Conservation (phyloP, 2,329 filamentous ascomycete species). For the Diaporthe helianthi region DNA sequence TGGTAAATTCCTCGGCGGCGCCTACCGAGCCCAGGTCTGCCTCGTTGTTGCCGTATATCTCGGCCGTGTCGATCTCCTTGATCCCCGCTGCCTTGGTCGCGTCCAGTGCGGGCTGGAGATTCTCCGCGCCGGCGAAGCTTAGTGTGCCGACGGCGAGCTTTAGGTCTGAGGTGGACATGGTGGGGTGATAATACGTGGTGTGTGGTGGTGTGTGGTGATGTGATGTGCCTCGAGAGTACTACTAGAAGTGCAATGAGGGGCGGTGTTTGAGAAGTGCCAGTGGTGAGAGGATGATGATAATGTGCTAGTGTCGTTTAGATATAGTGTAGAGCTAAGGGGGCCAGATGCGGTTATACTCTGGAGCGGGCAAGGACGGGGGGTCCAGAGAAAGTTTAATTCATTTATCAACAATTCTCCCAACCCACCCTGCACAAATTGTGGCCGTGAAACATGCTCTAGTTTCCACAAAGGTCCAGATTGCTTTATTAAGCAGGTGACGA, state of each 20-base stretch:
- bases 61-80: conserved; percentile 33
- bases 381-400: neutral
- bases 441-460: neutral
- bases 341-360: neutral
- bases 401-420: neutral
- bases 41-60: conserved; percentile 33
- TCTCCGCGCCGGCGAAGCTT: neutral
- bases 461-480: neutral
- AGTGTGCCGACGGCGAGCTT: conserved; percentile 1
- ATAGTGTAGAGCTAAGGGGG: neutral
- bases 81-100: conserved; percentile 23
- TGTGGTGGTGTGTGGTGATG: neutral
- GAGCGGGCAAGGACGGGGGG: neutral
- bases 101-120: conserved; percentile 15
- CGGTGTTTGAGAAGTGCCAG: neutral
- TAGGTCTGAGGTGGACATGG: neutral
- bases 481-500: neutral
- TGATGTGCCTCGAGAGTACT: no score
- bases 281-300: no score
- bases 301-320: neutral
- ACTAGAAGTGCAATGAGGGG: neutral
- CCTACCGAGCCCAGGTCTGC: conserved; percentile 19
- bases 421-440: neutral
- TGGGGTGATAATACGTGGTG: neutral
- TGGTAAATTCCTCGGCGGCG: conserved; percentile 23